Base-by-base conservation (phyloP, 371 early-diverging fungal genomes). In the Gilbertella persicaria region DNA sequence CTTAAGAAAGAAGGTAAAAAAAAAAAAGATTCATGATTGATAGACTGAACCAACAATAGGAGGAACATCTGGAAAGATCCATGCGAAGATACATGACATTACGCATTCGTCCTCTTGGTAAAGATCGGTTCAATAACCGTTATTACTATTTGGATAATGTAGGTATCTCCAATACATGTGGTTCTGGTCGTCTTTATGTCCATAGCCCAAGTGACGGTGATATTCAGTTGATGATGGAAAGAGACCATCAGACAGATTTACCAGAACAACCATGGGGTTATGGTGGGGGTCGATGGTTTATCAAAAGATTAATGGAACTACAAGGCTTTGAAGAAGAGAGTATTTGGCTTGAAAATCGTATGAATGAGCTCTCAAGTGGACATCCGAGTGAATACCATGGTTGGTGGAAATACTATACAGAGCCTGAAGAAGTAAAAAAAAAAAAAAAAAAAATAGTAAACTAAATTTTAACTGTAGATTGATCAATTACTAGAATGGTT, bases 141-240 rank as follows among this genome's bases (percentile, higher is more conserved):
- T 96, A 96, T 60, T 89, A 88, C 67, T 94, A 86, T 67, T 81
- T 93, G 60, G 96, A 96, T 50, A 83, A 82, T 35, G 66, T 84
- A 21, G 86, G 86, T 21, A 81, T 83, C 19, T 73, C 82, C 14
- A 73, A 78, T 29, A 66, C 73, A 5, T 76, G 76, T 53, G 84
- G 81, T 17, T 76, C 87, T 5, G 88, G 87, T 17, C 72, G 88
- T 5, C 37, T 90, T 0, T 83, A 84, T 53, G 77, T 90, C 13
- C 84, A 80, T 51, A 78, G 82, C 16, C 82, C 87, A 0, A 70
- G 73, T 0, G 63, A 69, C 26, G 60, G 68, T 12, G 86, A 87
- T 55, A 70, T 82, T 17, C 74, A 71, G 44, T 51, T 69, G 30
- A 49, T 81, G 48, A 62, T 73, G 42, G 60, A 80, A 19, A 70